A percentile compares a stretch with the other conserved stretches of the same genome.
These are phyloP conservation scores for Populus hybrid DNA, from an alignment of 441 rosid genomes.

Conservation along the genomic window DNA sequence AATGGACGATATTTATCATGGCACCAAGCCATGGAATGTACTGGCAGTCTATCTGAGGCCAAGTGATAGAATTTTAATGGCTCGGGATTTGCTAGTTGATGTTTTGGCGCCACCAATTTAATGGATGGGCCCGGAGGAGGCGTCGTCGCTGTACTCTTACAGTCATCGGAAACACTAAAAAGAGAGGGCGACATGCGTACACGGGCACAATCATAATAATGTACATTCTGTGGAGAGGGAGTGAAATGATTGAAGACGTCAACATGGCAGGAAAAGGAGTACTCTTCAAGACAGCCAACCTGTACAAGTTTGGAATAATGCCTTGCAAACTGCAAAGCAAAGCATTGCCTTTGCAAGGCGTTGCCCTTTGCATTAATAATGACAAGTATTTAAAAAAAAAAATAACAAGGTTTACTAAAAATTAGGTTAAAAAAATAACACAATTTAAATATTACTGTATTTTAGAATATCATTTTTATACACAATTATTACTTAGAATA, in stretches of 20 bases:
- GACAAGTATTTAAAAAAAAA: not conserved
- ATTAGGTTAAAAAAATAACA: too few relatives aligned
- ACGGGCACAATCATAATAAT: conserved; percentile 11
- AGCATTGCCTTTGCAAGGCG: not conserved
- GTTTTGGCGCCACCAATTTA: conserved; percentile 11
- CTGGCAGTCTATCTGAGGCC: too few relatives aligned
- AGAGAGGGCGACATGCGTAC: conserved; percentile 1
- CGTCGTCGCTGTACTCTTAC: conserved; percentile 4
- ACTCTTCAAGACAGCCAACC: not conserved
- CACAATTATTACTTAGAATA: too few relatives aligned
- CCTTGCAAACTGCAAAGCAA: too few relatives aligned
- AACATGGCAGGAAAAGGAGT: conserved; percentile 18
- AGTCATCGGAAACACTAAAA: conserved; percentile 21
- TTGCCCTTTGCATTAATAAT: conserved; percentile 1
- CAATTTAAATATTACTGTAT: too few relatives aligned
- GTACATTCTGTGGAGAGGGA: not conserved
- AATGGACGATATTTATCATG: not conserved
- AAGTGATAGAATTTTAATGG: too few relatives aligned
- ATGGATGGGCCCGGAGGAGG: conserved; percentile 5
- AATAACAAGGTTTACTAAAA: too few relatives aligned
- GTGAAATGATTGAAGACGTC: conserved; percentile 38
- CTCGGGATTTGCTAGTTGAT: not conserved
- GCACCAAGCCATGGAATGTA: not conserved
- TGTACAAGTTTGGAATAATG: conserved; percentile 4
- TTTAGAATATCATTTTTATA: too few relatives aligned